Evolutionary conservation across 179 eudicot genomes (phyloP).

Genomic region (Gypsophila paniculata): DNA sequence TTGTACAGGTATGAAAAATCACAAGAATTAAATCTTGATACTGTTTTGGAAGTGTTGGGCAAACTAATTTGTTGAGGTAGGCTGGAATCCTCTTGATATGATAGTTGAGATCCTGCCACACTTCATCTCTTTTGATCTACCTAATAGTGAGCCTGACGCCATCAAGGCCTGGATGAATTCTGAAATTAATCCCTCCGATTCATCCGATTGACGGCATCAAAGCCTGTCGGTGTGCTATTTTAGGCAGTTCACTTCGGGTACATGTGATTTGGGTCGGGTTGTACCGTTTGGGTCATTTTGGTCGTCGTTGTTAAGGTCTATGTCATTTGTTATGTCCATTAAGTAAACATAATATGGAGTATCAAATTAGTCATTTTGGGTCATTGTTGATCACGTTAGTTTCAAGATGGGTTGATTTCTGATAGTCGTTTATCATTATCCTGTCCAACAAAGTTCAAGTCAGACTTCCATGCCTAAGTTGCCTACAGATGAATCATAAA

Average conservation of each 20-base stretch:
- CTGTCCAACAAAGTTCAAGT: neutral
- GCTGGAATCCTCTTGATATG: neutral
- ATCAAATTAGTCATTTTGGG: neutral
- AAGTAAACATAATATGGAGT: too few relatives aligned
- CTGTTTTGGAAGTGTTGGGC: constrained; percentile 12
- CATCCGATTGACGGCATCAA: too few relatives aligned
- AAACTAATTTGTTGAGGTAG: neutral
- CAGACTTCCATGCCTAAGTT: neutral
- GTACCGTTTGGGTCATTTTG: neutral
- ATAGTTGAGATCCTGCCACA: neutral
- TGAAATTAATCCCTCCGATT: too few relatives aligned
- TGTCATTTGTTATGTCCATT: neutral
- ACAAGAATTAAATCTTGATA: neutral
- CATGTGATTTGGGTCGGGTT: neutral
- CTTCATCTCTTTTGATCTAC: neutral
- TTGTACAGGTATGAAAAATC: constrained; percentile 70
- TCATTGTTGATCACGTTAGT: neutral
- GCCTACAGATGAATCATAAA: neutral
- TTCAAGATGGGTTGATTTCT: neutral
- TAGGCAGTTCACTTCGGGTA: neutral
- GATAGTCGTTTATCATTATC: too few relatives aligned
- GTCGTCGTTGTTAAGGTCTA: neutral
- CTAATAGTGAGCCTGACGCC: neutral
- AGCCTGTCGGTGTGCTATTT: too few relatives aligned
- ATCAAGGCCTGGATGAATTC: neutral